Base-by-base conservation (phyloP, 768 basidiomycete species). In the Russula emetica region DNA sequence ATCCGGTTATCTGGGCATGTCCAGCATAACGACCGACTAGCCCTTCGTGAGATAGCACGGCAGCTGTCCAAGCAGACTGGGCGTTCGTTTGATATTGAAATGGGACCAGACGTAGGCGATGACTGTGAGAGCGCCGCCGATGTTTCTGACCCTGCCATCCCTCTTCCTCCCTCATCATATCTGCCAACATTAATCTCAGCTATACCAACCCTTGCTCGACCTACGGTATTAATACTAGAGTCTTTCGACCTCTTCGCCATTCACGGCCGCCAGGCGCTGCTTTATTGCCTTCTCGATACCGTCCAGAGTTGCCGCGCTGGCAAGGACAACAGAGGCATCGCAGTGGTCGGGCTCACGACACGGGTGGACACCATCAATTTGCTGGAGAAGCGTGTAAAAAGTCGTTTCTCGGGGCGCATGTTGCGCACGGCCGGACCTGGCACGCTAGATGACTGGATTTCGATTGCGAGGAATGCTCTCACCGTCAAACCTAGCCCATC, bases 321-420 rank as follows among this genome's bases (percentile, higher is more conserved):
- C 20, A 74, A 77, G 51, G 79, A 77, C 14, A 83, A 72, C 69
- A 85, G 82, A 66, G 94, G 94, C 2, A 74, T 97, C 24, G 89
- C 88, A 0, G 86, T 99, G 38, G 78, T 99, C 40, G 97, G 97
- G 9, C 74, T 94, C 13, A 94, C 94, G 1, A 86, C 85, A 36
- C 85, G 94, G 10, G 81, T 95, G 26, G 94, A 98, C 70, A 89
- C 92, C 20, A 82, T 98, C 63, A 89, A 91, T 66, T 76, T 90
- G 2, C 79, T 99, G 20, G 97, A 99, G 74, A 99, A 99, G 74
- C 82, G 97, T 50, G 97, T 99, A 55, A 97, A 98, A 75, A 97
- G 94, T 67, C 85, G 97, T 3, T 99, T 98, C 76, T 98, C 95
- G 1, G 93, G 94, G 36, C 81, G 97, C 60, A 90, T 93, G 70